These are phyloP conservation scores for Phytophthora rubi DNA, from an alignment of 352 stramenopile genomes.

Conservation along the genomic window DNA sequence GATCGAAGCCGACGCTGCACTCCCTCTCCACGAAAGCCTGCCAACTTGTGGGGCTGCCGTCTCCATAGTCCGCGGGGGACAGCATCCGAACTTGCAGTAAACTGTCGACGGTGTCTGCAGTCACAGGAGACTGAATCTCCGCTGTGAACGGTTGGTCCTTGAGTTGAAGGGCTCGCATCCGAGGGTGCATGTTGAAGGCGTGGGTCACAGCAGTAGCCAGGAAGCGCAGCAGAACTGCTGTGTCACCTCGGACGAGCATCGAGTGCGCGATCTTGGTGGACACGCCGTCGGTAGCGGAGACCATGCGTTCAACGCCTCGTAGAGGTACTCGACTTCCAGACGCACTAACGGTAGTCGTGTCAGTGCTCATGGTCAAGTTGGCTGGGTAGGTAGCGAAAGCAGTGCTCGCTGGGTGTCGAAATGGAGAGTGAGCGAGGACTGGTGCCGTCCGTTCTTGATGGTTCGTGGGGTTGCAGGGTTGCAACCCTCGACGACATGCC, in stretches of 20 bases:
- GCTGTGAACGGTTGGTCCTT: constrained; percentile 39
- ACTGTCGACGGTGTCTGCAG: constrained; percentile 26
- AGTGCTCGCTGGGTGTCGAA: constrained; percentile 22
- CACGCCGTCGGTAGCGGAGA: constrained; percentile 32
- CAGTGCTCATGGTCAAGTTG: constrained; percentile 26
- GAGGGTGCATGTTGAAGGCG: constrained; percentile 57
- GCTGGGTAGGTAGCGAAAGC: not conserved
- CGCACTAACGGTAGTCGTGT: constrained; percentile 3
- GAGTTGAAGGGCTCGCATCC: constrained; percentile 51
- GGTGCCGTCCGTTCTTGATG: constrained; percentile 9
- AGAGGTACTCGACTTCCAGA: constrained; percentile 34
- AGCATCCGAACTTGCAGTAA: constrained; percentile 31
- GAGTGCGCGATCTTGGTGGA: constrained; percentile 46
- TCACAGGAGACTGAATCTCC: constrained; percentile 45
- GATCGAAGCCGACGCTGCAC: constrained; percentile 50
- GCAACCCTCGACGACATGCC: constrained; percentile 16
- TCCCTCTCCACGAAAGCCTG: constrained; percentile 48
- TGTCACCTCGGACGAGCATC: constrained; percentile 41
- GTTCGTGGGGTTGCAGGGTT: constrained; percentile 1
- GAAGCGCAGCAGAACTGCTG: constrained; percentile 29
- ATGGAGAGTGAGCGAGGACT: constrained; percentile 16
- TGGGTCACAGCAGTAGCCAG: constrained; percentile 38
- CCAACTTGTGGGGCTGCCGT: constrained; percentile 44
- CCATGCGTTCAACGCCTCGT: constrained; percentile 47
- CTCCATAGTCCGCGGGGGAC: constrained; percentile 32